phyloP scores from a whole-genome alignment of 768 basidiomycete species.

The Boletus subcaerulescens region DNA sequence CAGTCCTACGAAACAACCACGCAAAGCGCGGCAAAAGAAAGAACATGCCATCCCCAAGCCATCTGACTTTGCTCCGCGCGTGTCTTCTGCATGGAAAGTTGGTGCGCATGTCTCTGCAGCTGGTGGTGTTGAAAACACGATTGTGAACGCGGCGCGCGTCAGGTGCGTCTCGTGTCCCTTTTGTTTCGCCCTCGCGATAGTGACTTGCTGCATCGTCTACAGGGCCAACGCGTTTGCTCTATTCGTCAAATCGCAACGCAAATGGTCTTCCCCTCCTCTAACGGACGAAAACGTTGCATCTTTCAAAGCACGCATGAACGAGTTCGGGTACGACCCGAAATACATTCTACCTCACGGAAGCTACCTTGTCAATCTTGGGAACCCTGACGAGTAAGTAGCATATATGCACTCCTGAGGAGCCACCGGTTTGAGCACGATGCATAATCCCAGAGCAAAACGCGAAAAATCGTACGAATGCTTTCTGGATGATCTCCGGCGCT shows the following conservation, averaged over 20 bases:
- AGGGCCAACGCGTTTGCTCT: constrained; percentile 84
- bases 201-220: not conserved
- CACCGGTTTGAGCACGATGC: not conserved
- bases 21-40: constrained; percentile 10
- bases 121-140: constrained; percentile 74
- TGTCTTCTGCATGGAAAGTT: constrained; percentile 55
- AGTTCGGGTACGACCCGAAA: constrained; percentile 57
- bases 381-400: constrained; percentile 64
- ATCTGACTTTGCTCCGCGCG: constrained; percentile 31
- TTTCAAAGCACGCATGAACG: constrained; percentile 61
- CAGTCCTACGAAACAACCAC: not conserved
- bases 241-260: constrained; percentile 81
- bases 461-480: constrained; percentile 77
- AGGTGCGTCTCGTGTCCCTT: constrained; percentile 42
- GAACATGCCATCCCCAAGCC: constrained; percentile 10
- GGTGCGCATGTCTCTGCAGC: constrained; percentile 84
- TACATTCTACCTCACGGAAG: constrained; percentile 80
- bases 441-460: constrained; percentile 50
- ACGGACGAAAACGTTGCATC: constrained; percentile 46
- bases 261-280: constrained; percentile 69
- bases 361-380: constrained; percentile 83
- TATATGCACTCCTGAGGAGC: not conserved
- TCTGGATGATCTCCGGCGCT: constrained; percentile 75
- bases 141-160: constrained; percentile 66
- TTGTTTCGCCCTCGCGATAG: not conserved